Evolutionary conservation across 2,329 filamentous ascomycete species (phyloP), one percentile per base, ranked within the genome.

Genomic region (Orbilia quercus): DNA sequence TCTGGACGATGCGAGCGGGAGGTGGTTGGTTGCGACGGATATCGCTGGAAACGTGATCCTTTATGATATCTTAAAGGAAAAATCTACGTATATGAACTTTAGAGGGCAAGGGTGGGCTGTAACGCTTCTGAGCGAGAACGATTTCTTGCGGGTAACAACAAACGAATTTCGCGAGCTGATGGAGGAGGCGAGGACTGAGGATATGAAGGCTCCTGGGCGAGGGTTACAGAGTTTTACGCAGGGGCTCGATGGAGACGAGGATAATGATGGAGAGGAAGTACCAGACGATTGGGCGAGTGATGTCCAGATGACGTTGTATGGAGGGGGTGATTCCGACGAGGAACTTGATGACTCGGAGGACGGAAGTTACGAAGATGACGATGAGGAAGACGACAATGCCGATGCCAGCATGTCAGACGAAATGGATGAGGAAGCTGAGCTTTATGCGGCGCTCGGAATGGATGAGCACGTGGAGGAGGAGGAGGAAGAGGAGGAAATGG

Each of bases 21-120:
- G 76, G 36, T 79, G 77, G 77, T 53, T 79, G 4, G 75, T 71
- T 12, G 67, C 76, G 16, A 79, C 78, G 2, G 76, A 76, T 34
- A 77, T 79, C 12, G 65, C 75, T 7, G 77, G 78, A 4, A 64
- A 58, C n/a, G 75, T 78, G 16, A 77, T 78, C 5, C 28, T 78
- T n/a, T 79, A 78, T 74, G 76, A 79, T 60, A 53, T 79, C 16
- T 47, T 74, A 23, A 74, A 51, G 1, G 65, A 73, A 47, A 63
- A 54, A 12, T 40, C 63, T 11, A 76, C 77, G 1, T 70, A 74
- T 48, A 62, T 63, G 20, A 71, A 59, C 22, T 75, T 48, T 36
- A 62, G 55, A 6, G 57, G 69, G 12, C 53, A 75, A 25, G 70
- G 63, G 1, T 67, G 62, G 58, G 73, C 60, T 0, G 62, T 70